Percentiles rank a stretch among this genome's conserved stretches.
Evolutionary conservation across 805 yeast genomes (phyloP).

Genomic region (Saturnispora silvae): DNA sequence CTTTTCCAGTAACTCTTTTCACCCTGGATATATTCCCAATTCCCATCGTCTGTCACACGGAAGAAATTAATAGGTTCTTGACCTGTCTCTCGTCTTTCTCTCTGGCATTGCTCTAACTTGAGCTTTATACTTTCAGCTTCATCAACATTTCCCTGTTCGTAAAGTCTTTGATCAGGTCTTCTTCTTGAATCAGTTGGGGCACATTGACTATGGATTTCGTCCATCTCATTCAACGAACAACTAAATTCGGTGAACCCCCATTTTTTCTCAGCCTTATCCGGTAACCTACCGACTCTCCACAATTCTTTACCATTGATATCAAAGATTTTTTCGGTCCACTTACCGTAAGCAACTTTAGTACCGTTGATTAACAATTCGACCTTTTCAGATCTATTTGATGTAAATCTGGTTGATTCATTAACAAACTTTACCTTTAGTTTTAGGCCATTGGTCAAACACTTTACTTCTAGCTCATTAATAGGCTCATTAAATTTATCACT

Average conservation of each 20-base stretch:
- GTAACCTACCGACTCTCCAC: conserved; percentile 65
- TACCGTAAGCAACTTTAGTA: conserved; percentile 41
- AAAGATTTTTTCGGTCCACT: conserved; percentile 68
- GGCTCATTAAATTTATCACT: conserved; percentile 96
- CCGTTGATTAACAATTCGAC: conserved; percentile 34
- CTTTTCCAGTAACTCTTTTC: conserved; percentile 68
- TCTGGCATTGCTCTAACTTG: conserved; percentile 66
- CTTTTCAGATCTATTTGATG: conserved; percentile 74
- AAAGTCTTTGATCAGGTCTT: conserved; percentile 73
- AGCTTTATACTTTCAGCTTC: conserved; percentile 64
- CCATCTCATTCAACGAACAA: conserved; percentile 70
- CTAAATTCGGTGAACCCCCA: conserved; percentile 84
- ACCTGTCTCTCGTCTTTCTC: conserved; percentile 57
- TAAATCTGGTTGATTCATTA: conserved; percentile 74
- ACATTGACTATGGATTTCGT: conserved; percentile 55
- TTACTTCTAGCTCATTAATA: conserved; percentile 50
- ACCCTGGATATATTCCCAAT: conserved; percentile 50
- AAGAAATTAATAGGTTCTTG: conserved; percentile 53
- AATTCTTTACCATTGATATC: conserved; percentile 35
- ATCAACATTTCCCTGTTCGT: conserved; percentile 60
- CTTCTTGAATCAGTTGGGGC: conserved; percentile 86
- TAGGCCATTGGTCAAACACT: conserved; percentile 51
- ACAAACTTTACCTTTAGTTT: conserved; percentile 59
- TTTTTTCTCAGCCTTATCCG: conserved; percentile 47
- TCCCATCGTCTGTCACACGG: conserved; percentile 29